Conservation (phyloP, 441 rosid species). For the Aleurites moluccanus region DNA sequence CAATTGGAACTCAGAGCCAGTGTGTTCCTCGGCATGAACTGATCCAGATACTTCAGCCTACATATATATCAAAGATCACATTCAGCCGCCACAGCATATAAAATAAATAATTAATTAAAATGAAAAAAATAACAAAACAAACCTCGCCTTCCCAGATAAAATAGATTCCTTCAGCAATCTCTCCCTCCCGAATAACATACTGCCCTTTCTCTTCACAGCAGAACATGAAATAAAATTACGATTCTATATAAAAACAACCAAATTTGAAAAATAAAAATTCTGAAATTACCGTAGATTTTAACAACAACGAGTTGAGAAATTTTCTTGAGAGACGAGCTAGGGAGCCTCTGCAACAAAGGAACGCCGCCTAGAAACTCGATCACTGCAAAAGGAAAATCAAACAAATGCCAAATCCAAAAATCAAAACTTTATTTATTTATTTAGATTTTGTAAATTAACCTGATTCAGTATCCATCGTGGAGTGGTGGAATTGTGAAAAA, state of each 20-base stretch:
- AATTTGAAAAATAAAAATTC: background rate
- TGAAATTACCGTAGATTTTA: slow-evolving; percentile 52
- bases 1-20: slow-evolving; percentile 70
- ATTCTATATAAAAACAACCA: background rate
- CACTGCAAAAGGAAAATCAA: slow-evolving; percentile 37
- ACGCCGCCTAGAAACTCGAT: slow-evolving; percentile 79
- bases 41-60: slow-evolving; percentile 83
- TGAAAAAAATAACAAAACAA: slow-evolving; percentile 8
- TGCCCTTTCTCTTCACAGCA: slow-evolving; percentile 61
- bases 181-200: slow-evolving; percentile 66
- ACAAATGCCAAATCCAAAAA: background rate
- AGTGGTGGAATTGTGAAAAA: background rate
- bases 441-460: background rate
- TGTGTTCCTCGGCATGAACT: slow-evolving; percentile 57
- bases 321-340: slow-evolving; percentile 65
- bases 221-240: background rate
- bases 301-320: slow-evolving; percentile 54
- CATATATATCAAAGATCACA: background rate
- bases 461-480: background rate
- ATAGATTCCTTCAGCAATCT: slow-evolving; percentile 73
- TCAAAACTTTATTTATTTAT: background rate
- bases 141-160: slow-evolving; percentile 93
- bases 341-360: slow-evolving; percentile 76
- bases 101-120: background rate
- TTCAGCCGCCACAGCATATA: background rate